These are phyloP conservation scores for Phytophthora litchii DNA, from an alignment of 352 stramenopile genomes.

Conservation along the genomic window DNA sequence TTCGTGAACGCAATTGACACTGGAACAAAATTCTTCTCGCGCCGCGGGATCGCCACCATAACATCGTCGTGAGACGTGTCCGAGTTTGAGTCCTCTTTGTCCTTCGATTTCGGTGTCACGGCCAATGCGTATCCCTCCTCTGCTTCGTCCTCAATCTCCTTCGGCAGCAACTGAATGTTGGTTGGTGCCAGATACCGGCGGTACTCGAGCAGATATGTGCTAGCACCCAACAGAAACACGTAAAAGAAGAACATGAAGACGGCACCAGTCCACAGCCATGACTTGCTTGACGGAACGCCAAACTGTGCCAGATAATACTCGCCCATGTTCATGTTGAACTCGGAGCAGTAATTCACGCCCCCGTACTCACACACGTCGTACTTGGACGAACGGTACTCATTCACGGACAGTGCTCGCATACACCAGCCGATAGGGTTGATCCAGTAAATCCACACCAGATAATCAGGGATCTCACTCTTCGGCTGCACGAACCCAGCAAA, in stretches of 20 bases:
- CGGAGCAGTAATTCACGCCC: slow-evolving; percentile 42
- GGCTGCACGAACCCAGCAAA: slow-evolving; percentile 19
- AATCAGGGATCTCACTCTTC: slow-evolving; percentile 14
- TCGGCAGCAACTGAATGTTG: slow-evolving; percentile 5
- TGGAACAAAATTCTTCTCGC: slow-evolving; percentile 26
- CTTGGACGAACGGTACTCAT: slow-evolving; percentile 43
- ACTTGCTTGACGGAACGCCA: slow-evolving; percentile 42
- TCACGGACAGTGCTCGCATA: slow-evolving; percentile 48
- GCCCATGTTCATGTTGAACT: slow-evolving; percentile 37
- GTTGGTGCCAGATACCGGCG: slow-evolving; percentile 18
- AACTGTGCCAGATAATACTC: slow-evolving; percentile 47
- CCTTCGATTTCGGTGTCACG: slow-evolving; percentile 7
- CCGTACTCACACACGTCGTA: slow-evolving; percentile 41
- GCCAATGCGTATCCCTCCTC: slow-evolving; percentile 10
- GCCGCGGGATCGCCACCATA: slow-evolving; percentile 14
- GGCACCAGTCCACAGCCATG: slow-evolving; percentile 44
- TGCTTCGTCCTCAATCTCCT: slow-evolving; percentile 11
- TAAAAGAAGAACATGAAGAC: slow-evolving; percentile 41
- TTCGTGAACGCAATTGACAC: slow-evolving; percentile 39
- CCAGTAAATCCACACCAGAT: slow-evolving; percentile 9
- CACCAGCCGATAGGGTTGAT: slow-evolving; percentile 51
- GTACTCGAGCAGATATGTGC: slow-evolving; percentile 40
- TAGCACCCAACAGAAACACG: slow-evolving; percentile 37
- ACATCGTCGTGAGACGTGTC: slow-evolving; percentile 19
- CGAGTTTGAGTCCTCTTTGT: slow-evolving; percentile 3